These are phyloP conservation scores for Hypoxylon sp. DNA, from an alignment of 2,329 filamentous ascomycete genomes.

Conservation along the genomic window DNA sequence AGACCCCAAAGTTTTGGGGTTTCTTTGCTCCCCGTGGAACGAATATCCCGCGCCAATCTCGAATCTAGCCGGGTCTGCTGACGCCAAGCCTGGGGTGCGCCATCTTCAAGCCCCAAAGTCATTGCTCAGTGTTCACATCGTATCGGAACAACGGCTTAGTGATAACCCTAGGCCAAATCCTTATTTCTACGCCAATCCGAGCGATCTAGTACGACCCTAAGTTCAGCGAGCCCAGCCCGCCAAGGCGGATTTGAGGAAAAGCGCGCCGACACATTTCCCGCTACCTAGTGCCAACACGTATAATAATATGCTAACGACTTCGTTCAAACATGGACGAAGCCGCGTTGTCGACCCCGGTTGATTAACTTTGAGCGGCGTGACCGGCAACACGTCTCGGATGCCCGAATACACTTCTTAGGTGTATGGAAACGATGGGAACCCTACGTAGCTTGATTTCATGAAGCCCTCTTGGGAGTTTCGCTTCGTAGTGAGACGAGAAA, in stretches of 20 bases:
- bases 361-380: slow-evolving; percentile 1
- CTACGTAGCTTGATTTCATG: background rate
- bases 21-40: slow-evolving; percentile 4
- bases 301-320: slow-evolving; percentile 6
- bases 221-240: slow-evolving; percentile 37
- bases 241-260: slow-evolving; percentile 50
- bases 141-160: slow-evolving; percentile 34
- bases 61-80: slow-evolving; percentile 31
- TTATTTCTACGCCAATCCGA: slow-evolving; percentile 30
- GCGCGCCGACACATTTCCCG: slow-evolving; percentile 43
- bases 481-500: background rate
- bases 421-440: background rate
- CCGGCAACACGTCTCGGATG: slow-evolving; percentile 5
- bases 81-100: slow-evolving; percentile 30
- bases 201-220: background rate
- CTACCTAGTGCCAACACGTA: slow-evolving; percentile 13
- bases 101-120: slow-evolving; percentile 13
- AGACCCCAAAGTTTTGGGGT: slow-evolving; percentile 21
- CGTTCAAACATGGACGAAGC: background rate
- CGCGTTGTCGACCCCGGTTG: background rate
- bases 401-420: background rate
- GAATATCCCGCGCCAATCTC: slow-evolving; percentile 6
- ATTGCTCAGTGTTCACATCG: slow-evolving; percentile 18
- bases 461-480: background rate
- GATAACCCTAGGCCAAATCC: slow-evolving; percentile 20